Percentiles rank a stretch among this genome's conserved stretches.
phyloP scores from a whole-genome alignment of 257 asterid species.

The Solanum gracilifrons region DNA sequence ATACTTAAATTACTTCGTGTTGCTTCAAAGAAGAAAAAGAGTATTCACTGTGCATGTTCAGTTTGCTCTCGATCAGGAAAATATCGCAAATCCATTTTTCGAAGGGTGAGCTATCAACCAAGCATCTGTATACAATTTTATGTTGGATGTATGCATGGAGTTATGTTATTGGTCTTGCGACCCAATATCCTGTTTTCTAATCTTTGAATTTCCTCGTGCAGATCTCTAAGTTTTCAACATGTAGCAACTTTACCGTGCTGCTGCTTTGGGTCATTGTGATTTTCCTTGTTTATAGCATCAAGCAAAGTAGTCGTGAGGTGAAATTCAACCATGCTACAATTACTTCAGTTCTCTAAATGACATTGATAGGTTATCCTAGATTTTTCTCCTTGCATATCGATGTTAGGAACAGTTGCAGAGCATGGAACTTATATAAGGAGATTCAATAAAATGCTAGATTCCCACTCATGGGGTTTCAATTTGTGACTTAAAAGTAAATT shows the following conservation, averaged over 20 bases:
- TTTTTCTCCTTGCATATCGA: neutral
- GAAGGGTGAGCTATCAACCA: conserved; percentile 29
- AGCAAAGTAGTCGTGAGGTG: conserved; percentile 76
- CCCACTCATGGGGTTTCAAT: neutral
- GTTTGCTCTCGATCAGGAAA: conserved; percentile 69
- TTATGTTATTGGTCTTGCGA: neutral
- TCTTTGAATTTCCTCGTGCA: conserved; percentile 15
- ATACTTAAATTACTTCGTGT: conserved; percentile 59
- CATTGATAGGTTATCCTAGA: neutral
- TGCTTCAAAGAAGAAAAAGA: conserved; percentile 49
- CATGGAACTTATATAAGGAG: neutral
- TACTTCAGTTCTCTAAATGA: neutral
- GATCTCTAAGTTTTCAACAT: conserved; percentile 53
- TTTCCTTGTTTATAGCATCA: conserved; percentile 57
- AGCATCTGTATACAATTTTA: neutral
- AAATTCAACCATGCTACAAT: neutral
- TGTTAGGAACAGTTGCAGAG: neutral
- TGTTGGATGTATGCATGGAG: neutral
- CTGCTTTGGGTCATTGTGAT: conserved; percentile 75
- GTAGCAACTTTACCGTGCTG: conserved; percentile 62
- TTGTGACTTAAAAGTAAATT: neutral
- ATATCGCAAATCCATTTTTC: conserved; percentile 45
- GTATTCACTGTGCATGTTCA: conserved; percentile 75
- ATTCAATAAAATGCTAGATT: neutral
- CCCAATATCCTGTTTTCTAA: neutral